Evolutionary conservation across 495 filamentous ascomycete species (phyloP).

Genomic region (Mytilinidion resinicola): DNA sequence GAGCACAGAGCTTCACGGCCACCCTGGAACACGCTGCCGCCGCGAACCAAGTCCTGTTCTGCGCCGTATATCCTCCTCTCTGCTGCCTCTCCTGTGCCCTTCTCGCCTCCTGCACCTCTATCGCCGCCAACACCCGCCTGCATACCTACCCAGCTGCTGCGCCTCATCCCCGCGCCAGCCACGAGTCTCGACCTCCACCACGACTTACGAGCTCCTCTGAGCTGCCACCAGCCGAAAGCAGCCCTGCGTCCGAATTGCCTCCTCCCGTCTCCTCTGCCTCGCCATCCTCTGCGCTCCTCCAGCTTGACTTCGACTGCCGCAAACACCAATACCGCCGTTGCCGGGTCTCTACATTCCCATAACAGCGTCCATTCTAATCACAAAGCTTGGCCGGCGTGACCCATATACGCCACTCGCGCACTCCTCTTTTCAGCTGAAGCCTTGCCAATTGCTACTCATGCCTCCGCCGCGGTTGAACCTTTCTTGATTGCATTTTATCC

Average conservation of each 20-base stretch:
- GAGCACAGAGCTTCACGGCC: too few relatives aligned
- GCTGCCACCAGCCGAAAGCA: background rate
- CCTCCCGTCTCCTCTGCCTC: background rate
- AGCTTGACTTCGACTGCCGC: background rate
- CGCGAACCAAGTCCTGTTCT: too few relatives aligned
- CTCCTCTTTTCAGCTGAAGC: background rate
- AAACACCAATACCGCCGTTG: background rate
- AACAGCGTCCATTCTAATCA: background rate
- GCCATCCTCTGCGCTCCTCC: too few relatives aligned
- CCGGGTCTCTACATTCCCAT: background rate
- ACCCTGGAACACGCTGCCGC: too few relatives aligned
- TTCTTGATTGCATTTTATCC: background rate
- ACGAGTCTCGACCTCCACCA: background rate
- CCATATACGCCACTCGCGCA: constrained; percentile 1
- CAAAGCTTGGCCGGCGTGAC: background rate
- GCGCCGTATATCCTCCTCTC: too few relatives aligned
- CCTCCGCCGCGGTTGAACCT: background rate
- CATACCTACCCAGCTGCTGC: background rate
- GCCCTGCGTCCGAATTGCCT: background rate
- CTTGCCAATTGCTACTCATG: background rate
- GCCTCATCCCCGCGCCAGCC: background rate
- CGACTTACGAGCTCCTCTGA: background rate
- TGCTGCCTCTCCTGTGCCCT: too few relatives aligned
- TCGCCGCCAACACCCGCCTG: too few relatives aligned
- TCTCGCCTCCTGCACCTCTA: too few relatives aligned